Conservation (phyloP, 176 grass and related monocot species). For the Echinochloa phyllopogon region DNA sequence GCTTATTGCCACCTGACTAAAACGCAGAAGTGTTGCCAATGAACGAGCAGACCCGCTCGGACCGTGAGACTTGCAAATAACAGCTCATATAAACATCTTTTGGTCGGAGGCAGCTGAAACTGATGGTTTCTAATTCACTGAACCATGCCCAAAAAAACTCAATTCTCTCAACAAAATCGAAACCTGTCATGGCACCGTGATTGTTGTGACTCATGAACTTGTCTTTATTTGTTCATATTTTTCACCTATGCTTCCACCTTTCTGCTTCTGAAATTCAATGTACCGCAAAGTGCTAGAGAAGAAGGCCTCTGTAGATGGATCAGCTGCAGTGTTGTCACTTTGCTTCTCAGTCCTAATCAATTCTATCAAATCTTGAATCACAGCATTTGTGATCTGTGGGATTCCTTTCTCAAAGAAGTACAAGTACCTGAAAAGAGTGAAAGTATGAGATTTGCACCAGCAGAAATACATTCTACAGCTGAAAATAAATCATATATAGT, state of each 20-base stretch:
- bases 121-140: constrained; percentile 34
- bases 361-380: constrained; percentile 92
- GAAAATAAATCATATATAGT: constrained; percentile 34
- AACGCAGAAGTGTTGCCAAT: constrained; percentile 24
- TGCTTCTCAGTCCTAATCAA: constrained; percentile 91
- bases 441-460: constrained; percentile 5
- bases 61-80: constrained; percentile 47
- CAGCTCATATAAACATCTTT: constrained; percentile 37
- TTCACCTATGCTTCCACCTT: constrained; percentile 83
- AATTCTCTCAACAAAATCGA: constrained; percentile 30
- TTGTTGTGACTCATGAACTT: constrained; percentile 22
- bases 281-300: constrained; percentile 91
- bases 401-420: constrained; percentile 99
- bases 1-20: constrained; percentile 56
- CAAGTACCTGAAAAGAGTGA: constrained; percentile 67
- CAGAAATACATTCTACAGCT: constrained; percentile 17
- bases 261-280: constrained; percentile 97
- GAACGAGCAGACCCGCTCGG: not conserved
- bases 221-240: constrained; percentile 93
- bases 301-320: constrained; percentile 82
- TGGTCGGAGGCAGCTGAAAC: constrained; percentile 17
- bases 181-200: not conserved
- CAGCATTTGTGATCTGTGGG: constrained; percentile 84
- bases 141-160: constrained; percentile 39
- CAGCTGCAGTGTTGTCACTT: constrained; percentile 58